Base-by-base conservation (phyloP, 257 asterid species). In the Jasminum sambac region DNA sequence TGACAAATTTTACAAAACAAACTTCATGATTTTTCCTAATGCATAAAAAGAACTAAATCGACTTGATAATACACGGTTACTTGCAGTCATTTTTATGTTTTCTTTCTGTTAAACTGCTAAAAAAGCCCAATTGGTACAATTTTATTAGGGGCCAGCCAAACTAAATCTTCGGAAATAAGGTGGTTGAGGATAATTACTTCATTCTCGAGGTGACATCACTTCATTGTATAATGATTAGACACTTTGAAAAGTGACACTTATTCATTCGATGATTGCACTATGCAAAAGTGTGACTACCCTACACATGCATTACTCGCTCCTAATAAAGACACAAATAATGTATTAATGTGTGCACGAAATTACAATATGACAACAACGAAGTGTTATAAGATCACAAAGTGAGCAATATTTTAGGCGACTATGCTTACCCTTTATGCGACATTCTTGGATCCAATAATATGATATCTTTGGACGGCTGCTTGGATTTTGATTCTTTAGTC, bases 391-490 rank as follows among this genome's bases (percentile, higher is more conserved):
- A 50, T 50, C 8, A 19, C 26, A 50, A 50, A 50, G 60, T 50
- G 60, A 50, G 10, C 26, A 50, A 50, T 50, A 17, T n/a, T 50
- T 50, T 50, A 50, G 60, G 60, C 23, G 8, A 50, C 11, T 50
- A 8, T 50, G 60, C 60, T 50, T 50, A 25, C 60, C 26, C 60
- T 50, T 50, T 50, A 50, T 50, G 60, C 60, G n/a, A 50, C 60
- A 50, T 50, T 50, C 25, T 50, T 50, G 60, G 60, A 50, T 50
- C 19, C 60, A 50, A 50, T 50, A 50, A 50, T n/a, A 50, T 50
- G 60, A 50, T 50, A 50, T 50, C 12, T 50, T 19, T 50, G 24
- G 25, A 19, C 19, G 8, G 52, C 52, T 11, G 52, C 52, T 43
- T 14, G 16, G 8, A 14, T 43, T 5, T 46, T 16, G 57, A 46